These are phyloP conservation scores for Starmerella ratchasimensis DNA, from an alignment of 805 yeast genomes.

Conservation along the genomic window DNA sequence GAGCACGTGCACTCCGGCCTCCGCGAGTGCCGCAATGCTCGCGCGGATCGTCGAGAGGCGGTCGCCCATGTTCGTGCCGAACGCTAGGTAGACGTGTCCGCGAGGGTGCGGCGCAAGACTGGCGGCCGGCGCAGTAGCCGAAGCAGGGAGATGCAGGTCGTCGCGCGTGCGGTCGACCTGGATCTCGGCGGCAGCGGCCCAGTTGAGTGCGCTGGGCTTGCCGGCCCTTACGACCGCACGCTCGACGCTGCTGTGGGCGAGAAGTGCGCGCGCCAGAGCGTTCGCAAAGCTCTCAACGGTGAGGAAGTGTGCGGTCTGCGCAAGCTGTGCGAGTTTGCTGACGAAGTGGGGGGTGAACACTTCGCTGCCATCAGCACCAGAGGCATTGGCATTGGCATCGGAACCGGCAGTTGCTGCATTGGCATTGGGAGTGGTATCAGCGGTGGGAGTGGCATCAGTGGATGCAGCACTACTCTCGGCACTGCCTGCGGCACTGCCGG, in stretches of 20 bases:
- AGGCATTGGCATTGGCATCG: too few relatives aligned
- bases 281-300: conserved; percentile 88
- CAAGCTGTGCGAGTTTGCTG: conserved; percentile 36
- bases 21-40: conserved; percentile 39
- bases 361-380: too few relatives aligned
- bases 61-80: conserved; percentile 80
- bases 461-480: too few relatives aligned
- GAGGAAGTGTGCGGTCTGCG: conserved; percentile 69
- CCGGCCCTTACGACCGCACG: conserved; percentile 47
- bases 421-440: conserved; percentile 22
- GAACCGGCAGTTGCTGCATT: too few relatives aligned
- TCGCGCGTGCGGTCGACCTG: conserved; percentile 39
- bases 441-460: too few relatives aligned
- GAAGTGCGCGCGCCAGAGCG: conserved; percentile 47
- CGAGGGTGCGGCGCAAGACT: background rate
- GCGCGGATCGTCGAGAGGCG: conserved; percentile 44
- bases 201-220: conserved; percentile 80
- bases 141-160: conserved; percentile 26
- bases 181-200: conserved; percentile 85
- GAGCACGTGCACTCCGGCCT: conserved; percentile 34
- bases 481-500: too few relatives aligned
- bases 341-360: conserved; percentile 14
- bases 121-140: background rate
- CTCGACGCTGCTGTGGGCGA: conserved; percentile 13
- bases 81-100: conserved; percentile 59